Percentiles rank a stretch among this genome's conserved stretches.
Evolutionary conservation across 1,284 basidiomycete species (phyloP).

Genomic region (Cryptococcus hybrid): DNA sequence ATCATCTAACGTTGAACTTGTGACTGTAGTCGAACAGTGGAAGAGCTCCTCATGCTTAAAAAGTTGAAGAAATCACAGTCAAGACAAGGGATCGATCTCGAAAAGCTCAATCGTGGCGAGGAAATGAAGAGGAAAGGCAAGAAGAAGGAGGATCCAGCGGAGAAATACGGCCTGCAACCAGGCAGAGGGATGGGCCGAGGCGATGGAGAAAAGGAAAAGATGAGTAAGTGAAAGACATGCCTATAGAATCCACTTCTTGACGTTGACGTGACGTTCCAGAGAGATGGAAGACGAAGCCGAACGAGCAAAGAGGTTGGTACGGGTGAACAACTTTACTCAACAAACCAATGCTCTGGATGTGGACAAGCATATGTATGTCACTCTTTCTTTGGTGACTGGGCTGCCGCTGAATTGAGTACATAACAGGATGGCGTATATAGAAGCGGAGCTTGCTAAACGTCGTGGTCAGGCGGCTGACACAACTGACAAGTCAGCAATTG

Average conservation of each 20-base stretch:
- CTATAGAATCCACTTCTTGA: neutral
- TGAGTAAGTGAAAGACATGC: constrained; percentile 56
- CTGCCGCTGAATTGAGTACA: neutral
- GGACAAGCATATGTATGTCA: constrained; percentile 90
- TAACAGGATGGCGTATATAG: neutral
- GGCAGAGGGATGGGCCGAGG: neutral
- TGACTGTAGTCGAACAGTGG: constrained; percentile 52
- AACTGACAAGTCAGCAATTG: constrained; percentile 47
- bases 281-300: constrained; percentile 61
- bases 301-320: constrained; percentile 66
- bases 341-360: constrained; percentile 95
- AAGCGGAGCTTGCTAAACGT: neutral
- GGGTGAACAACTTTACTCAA: constrained; percentile 90
- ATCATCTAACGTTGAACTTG: neutral
- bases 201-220: constrained; percentile 50
- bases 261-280: neutral
- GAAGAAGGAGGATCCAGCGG: constrained; percentile 31
- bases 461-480: constrained; percentile 45
- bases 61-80: constrained; percentile 64
- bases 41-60: constrained; percentile 81
- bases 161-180: constrained; percentile 57
- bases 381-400: neutral
- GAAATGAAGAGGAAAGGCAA: constrained; percentile 7
- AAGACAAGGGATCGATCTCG: constrained; percentile 77
- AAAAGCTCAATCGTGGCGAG: constrained; percentile 77